A percentile compares a stretch with the other conserved stretches of the same genome.
Conservation (phyloP, 345 rosid species). For the Heritiera littoralis region DNA sequence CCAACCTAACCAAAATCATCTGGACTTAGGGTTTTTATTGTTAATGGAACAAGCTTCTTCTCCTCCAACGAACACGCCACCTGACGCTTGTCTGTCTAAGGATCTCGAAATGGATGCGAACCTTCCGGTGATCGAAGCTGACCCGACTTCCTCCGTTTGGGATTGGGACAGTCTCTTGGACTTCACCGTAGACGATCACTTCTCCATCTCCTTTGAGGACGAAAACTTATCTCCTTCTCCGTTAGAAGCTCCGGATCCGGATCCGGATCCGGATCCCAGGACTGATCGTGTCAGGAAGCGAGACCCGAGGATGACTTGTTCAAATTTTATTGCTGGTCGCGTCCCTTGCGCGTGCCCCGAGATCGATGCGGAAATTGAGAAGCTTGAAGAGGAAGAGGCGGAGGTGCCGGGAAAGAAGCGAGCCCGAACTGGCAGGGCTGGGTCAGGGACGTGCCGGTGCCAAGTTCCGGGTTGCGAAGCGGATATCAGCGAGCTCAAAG, state of each 20-base stretch:
- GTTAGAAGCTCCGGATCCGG: constrained; percentile 27
- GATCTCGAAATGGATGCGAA: constrained; percentile 45
- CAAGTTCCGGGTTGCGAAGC: constrained; percentile 83
- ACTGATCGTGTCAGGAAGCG: constrained; percentile 80
- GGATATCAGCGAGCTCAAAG: constrained; percentile 91
- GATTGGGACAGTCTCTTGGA: constrained; percentile 87
- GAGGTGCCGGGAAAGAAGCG: constrained; percentile 60
- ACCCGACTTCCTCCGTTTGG: constrained; percentile 56
- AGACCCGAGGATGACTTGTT: constrained; percentile 81
- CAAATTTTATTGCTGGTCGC: constrained; percentile 81
- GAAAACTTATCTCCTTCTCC: constrained; percentile 28
- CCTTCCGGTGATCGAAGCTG: constrained; percentile 37
- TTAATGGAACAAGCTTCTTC: constrained; percentile 11
- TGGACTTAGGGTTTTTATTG: neutral
- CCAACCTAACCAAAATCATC: neutral
- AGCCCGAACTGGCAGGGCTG: constrained; percentile 40
- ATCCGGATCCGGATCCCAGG: constrained; percentile 17
- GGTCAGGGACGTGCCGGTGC: constrained; percentile 49
- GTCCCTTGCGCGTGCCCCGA: constrained; percentile 94
- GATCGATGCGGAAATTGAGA: constrained; percentile 61
- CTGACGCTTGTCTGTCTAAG: neutral
- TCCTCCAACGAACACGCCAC: neutral
- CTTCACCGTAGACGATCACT: constrained; percentile 62
- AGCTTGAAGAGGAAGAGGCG: constrained; percentile 51
- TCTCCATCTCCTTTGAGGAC: constrained; percentile 48